Percentiles rank a stretch among this genome's conserved stretches.
These are phyloP conservation scores for Suaeda aralocaspica DNA, from an alignment of 148 eudicot species.

Conservation along the genomic window DNA sequence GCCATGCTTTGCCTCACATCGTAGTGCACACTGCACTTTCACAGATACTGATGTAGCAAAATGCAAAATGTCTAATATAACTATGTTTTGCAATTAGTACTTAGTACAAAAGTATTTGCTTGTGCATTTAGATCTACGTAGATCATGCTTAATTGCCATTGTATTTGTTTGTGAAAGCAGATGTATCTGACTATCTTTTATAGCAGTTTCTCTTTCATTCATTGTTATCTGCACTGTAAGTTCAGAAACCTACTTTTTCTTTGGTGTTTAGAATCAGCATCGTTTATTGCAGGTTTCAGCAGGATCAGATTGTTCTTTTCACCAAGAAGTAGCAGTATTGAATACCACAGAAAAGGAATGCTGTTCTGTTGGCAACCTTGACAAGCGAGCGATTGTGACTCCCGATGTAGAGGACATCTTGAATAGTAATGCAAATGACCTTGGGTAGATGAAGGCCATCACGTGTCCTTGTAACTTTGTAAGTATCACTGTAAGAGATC, in stretches of 20 bases:
- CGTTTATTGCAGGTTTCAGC: conserved; percentile 56
- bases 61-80: too few species aligned
- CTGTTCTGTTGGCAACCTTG: conserved; percentile 41
- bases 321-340: conserved; percentile 45
- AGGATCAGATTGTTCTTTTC: conserved; percentile 36
- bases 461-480: too few species aligned
- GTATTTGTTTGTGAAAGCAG: neutral
- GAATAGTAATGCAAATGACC: conserved; percentile 8
- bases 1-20: too few species aligned
- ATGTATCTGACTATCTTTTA: neutral
- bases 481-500: too few species aligned
- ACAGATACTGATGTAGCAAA: too few species aligned
- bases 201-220: neutral
- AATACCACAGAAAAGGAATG: conserved; percentile 38
- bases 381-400: conserved; percentile 47
- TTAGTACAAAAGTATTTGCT: neutral
- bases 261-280: neutral
- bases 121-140: neutral
- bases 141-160: neutral
- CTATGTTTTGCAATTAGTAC: too few species aligned
- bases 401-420: conserved; percentile 48
- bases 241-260: neutral
- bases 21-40: too few species aligned
- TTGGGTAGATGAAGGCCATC: neutral
- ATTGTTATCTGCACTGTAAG: neutral